These are phyloP conservation scores for Pleurotus tuoliensis DNA, from an alignment of 768 basidiomycete genomes.

Conservation along the genomic window DNA sequence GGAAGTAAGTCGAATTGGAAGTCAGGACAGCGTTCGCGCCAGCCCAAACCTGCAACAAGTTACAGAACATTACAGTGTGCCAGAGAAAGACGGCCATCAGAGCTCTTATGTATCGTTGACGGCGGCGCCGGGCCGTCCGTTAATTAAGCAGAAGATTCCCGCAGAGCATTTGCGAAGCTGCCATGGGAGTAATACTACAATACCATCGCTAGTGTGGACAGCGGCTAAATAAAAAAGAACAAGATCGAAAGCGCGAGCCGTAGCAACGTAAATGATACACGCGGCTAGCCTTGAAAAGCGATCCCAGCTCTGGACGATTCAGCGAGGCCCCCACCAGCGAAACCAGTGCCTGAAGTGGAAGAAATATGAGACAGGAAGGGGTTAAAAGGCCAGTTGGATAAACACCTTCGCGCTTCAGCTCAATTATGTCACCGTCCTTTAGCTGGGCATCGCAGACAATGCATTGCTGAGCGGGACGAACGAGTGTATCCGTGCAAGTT, in stretches of 20 bases:
- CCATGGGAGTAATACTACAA: no score
- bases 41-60: background rate
- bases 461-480: slow-evolving; percentile 75
- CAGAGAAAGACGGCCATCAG: no score
- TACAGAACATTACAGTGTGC: background rate
- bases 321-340: slow-evolving; percentile 92
- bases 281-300: slow-evolving; percentile 75
- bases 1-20: slow-evolving; percentile 16
- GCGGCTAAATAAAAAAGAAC: no score
- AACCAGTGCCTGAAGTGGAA: slow-evolving; percentile 70
- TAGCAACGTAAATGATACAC: background rate
- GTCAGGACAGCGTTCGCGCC: background rate
- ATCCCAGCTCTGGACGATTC: slow-evolving; percentile 77
- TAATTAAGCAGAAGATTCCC: no score
- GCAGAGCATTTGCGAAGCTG: no score
- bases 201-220: no score
- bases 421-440: slow-evolving; percentile 70
- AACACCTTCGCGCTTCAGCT: slow-evolving; percentile 85
- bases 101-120: background rate
- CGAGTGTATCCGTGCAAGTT: slow-evolving; percentile 85
- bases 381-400: background rate
- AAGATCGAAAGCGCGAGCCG: no score
- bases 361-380: background rate
- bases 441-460: slow-evolving; percentile 76
- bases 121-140: background rate